These are phyloP conservation scores for Fusarium bactridioides DNA, from an alignment of 2,329 filamentous ascomycete genomes.

Conservation along the genomic window DNA sequence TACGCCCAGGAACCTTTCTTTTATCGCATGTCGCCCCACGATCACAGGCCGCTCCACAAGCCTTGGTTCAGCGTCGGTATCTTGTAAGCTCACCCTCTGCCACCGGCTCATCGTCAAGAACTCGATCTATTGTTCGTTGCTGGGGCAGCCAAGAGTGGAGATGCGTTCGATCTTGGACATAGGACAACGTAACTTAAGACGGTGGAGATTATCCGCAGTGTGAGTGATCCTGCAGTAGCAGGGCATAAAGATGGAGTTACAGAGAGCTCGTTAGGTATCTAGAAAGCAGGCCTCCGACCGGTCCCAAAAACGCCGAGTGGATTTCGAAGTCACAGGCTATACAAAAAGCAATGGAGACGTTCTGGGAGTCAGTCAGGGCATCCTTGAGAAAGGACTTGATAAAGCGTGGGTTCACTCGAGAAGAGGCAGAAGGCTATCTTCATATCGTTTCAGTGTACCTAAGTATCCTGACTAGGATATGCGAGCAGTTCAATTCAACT, in stretches of 20 bases:
- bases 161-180: background rate
- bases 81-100: background rate
- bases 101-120: background rate
- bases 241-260: background rate
- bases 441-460: too few species aligned
- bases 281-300: too few species aligned
- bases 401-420: too few species aligned
- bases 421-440: too few species aligned
- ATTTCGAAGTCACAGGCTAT: too few species aligned
- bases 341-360: too few species aligned
- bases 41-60: background rate
- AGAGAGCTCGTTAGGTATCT: background rate
- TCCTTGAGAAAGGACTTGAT: too few species aligned
- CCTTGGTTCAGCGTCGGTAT: background rate
- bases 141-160: slow-evolving; percentile 8
- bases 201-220: background rate
- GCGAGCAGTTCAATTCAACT: background rate
- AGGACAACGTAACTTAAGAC: background rate
- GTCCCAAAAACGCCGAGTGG: too few species aligned
- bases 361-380: too few species aligned
- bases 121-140: slow-evolving; percentile 11
- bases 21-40: too few species aligned
- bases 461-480: background rate
- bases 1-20: background rate
- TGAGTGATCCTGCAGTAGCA: background rate